Evolutionary conservation across 2,329 filamentous ascomycete genomes (phyloP).

Genomic region (Colletotrichum sp.): DNA sequence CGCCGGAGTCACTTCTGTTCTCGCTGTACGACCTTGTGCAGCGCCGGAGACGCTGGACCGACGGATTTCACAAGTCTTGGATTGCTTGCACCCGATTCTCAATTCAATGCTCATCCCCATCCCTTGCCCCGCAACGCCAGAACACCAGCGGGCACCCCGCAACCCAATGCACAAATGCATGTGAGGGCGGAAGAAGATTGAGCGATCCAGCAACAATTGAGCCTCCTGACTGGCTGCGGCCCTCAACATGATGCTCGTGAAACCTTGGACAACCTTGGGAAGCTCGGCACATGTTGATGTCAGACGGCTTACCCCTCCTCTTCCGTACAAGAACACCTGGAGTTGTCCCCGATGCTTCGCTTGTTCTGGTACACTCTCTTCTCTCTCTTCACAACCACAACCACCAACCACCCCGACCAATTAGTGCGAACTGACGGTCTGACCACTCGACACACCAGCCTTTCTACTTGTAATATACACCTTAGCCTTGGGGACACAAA

Average conservation of each 20-base stretch:
- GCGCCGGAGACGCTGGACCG: background rate
- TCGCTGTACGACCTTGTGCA: background rate
- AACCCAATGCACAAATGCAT: conserved; percentile 14
- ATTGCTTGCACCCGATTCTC: background rate
- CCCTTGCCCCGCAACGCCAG: conserved; percentile 8
- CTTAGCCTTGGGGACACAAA: background rate
- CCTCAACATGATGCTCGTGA: background rate
- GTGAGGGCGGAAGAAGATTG: conserved; percentile 10
- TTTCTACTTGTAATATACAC: background rate
- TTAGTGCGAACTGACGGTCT: background rate
- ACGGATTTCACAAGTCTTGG: background rate
- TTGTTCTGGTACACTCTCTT: background rate
- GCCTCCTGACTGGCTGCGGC: background rate
- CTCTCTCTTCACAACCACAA: background rate
- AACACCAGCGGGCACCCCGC: conserved; percentile 8
- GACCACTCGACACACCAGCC: background rate
- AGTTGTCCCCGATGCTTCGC: background rate
- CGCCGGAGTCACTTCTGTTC: background rate
- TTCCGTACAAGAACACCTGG: conserved; percentile 9
- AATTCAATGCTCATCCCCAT: background rate
- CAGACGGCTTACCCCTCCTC: conserved; percentile 14
- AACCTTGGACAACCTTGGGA: conserved; percentile 13
- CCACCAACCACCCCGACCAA: background rate
- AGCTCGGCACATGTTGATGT: conserved; percentile 20
- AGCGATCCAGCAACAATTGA: conserved; percentile 5